Evolutionary conservation across 2,329 filamentous ascomycete species (phyloP).

Genomic region (Pezicula neosporulosa): DNA sequence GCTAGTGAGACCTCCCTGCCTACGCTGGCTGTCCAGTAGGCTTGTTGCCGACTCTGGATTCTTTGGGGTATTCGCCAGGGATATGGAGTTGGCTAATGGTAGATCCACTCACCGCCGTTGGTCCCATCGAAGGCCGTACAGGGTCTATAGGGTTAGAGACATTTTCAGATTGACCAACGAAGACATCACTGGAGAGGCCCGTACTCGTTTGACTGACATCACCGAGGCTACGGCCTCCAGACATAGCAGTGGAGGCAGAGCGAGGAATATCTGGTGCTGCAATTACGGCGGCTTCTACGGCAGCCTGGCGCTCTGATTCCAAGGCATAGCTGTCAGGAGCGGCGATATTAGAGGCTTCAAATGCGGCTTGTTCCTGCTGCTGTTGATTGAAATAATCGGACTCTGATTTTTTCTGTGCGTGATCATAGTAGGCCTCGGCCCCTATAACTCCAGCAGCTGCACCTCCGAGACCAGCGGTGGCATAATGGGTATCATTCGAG

Average conservation of each 20-base stretch:
- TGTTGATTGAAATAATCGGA: slow-evolving; percentile 5
- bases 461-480: slow-evolving; percentile 17
- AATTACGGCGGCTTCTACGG: slow-evolving; percentile 18
- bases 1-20: background rate
- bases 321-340: slow-evolving; percentile 8
- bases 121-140: slow-evolving; percentile 13
- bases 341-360: slow-evolving; percentile 9
- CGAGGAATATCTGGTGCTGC: slow-evolving; percentile 18
- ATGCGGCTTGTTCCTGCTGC: slow-evolving; percentile 15
- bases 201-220: slow-evolving; percentile 5
- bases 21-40: background rate
- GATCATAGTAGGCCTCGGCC: slow-evolving; percentile 15
- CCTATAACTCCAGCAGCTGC: slow-evolving; percentile 15
- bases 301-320: slow-evolving; percentile 7
- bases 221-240: slow-evolving; percentile 18
- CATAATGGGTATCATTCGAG: background rate
- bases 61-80: slow-evolving; percentile 26
- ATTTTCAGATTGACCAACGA: slow-evolving; percentile 3
- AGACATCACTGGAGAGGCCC: background rate
- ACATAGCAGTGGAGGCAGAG: slow-evolving; percentile 11
- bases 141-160: slow-evolving; percentile 11
- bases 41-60: background rate
- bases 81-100: slow-evolving; percentile 28
- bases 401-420: slow-evolving; percentile 12
- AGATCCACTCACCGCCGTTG: slow-evolving; percentile 17